Evolutionary conservation across 345 rosid species (phyloP).

Genomic region (Populus davidiana): DNA sequence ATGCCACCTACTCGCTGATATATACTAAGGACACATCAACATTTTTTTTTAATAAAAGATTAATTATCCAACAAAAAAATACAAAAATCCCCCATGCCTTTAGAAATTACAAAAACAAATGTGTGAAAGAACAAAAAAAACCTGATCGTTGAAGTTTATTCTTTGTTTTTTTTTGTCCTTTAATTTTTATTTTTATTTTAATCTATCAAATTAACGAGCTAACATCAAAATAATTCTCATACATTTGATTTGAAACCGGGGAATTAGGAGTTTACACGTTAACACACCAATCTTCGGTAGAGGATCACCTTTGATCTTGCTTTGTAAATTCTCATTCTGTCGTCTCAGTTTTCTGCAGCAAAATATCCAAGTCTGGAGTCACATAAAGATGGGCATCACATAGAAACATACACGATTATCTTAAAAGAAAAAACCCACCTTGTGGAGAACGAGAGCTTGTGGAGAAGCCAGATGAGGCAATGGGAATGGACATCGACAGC

Average conservation of each 20-base stretch:
- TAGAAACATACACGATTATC: background rate
- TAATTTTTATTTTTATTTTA: no score
- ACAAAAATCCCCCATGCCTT: no score
- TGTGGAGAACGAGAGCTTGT: conserved; percentile 40
- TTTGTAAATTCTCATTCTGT: background rate
- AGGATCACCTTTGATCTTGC: background rate
- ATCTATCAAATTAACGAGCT: no score
- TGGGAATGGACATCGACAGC: conserved; percentile 55
- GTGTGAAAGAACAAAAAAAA: no score
- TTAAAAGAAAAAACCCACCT: conserved; percentile 25
- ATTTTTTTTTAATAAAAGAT: no score
- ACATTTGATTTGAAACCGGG: no score
- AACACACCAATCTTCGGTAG: background rate
- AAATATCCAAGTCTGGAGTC: background rate
- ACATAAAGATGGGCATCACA: background rate
- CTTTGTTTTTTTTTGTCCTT: no score
- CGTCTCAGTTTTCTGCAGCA: conserved; percentile 31
- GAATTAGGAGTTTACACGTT: background rate
- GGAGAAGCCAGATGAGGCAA: conserved; percentile 44
- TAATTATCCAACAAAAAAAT: no score
- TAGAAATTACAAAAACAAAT: no score
- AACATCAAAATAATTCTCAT: no score
- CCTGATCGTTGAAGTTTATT: fast-evolving
- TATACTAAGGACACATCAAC: no score
- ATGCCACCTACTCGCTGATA: no score